Evolutionary conservation across 441 rosid genomes (phyloP), one percentile per base, ranked within the genome.

Genomic region (Arabidopsis hybrid): DNA sequence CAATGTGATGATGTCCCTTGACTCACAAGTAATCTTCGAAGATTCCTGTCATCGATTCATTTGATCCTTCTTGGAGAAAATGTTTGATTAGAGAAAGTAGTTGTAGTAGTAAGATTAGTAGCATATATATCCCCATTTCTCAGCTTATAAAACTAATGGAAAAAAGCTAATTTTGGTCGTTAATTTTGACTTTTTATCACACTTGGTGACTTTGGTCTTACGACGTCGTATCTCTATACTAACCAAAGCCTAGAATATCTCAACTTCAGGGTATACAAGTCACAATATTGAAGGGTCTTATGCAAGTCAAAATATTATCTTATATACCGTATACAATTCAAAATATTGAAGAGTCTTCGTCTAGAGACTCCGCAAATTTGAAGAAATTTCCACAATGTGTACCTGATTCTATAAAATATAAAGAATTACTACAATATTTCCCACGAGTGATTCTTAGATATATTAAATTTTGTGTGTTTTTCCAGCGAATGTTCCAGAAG

Each of bases 1-100:
- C 76, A 71, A 34, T 57, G 60, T 76, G 72, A 64, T 39, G 75
- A 70, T 64, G 79, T 69, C 62, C 69, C 79, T 46, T 76, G 80
- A 65, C 5, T 35, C 31, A 7, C 64, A 77, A 51, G 76, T 14
- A 51, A 42, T 2, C 8, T 59, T 50, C 1, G 29, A 42, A 59
- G 42, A 52, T 8, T 8, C 60, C 18, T 62, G 11, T 42, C 49
- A 62, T 34, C 69, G 43, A 2, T 12, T 8, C 60, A 17, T 29
- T 49, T 64, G 46, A 39, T 13, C 61, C 57, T 38, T 69, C 63
- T 35, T 26, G 57, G 47, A 18, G 6, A 12, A 40, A 35, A 60
- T 18, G 49, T 63, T 55, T 55, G 59, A 38, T 46, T 69, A 61
- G 74, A 63, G 53, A 56, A 47, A 58, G 18, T 76, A 69, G 65